Base-by-base conservation (phyloP, 2,329 filamentous ascomycete genomes). In the Stagonosporopsis cucurbitacearum region DNA sequence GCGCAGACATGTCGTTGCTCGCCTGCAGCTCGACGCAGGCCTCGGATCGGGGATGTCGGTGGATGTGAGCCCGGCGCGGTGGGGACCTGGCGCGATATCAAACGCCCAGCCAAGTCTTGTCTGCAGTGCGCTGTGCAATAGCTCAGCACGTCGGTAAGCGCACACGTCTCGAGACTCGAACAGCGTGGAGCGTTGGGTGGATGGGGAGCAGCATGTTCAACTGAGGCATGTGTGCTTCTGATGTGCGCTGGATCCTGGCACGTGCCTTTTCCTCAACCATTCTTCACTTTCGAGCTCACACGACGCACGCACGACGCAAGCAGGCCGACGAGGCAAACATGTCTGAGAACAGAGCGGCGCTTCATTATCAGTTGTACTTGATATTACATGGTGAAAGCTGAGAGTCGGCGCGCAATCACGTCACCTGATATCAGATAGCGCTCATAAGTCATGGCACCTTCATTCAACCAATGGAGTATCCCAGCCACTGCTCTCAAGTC, bases 1-100 rank as follows among this genome's bases (percentile, higher is more conserved):
- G 62, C 41, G 71, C 69, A 12, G 66, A 53, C 71, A 73, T 73
- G 33, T 37, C 53, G 33, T n/a, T 42, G 22, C 50, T 12, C 32
- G 28, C 25, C 20, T 15, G 44, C 33, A 45, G 40, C 40, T 50
- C 39, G 36, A 15, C 22, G 9, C 7, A n/a, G 15, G 32, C 40
- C 39, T 33, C 41, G 40, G 33, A 28, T 43, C 42, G 42, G 49
- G 41, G 13, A 48, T 36, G 25, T 51, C 49, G 49, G 49, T 51
- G 39, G 7, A 39, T 37, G 32, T 17, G 26, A 12, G 20, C 19
- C 13, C 26, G 41, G 17, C 26, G n/a, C 26, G n/a, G 25, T 22
- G 36, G 36, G 36, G 36, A 15, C 36, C 19, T 11, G 20, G 23
- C 36, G 17, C 36, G 7, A 12, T 36, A 7, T 19, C 17, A 35